Conservation (phyloP, 352 stramenopile species). For the Sclerospora graminicola region DNA sequence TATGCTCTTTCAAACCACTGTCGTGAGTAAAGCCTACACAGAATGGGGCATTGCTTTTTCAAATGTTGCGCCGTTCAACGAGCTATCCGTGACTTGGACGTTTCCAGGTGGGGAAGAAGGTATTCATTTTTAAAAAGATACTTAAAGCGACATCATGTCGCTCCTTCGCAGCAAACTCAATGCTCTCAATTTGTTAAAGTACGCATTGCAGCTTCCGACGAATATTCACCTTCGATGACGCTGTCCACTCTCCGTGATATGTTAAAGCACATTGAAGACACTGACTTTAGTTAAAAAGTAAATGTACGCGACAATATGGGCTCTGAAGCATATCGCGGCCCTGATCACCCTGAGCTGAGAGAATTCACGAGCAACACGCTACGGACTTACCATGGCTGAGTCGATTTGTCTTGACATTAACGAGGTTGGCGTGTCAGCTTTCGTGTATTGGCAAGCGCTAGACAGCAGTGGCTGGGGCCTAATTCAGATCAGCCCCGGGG, state of each 20-base stretch:
- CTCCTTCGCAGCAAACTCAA: slow-evolving; percentile 30
- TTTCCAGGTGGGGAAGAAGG: slow-evolving; percentile 25
- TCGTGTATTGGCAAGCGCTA: slow-evolving; percentile 59
- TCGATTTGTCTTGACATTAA: slow-evolving; percentile 46
- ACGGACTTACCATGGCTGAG: slow-evolving; percentile 38
- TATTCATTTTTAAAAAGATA: slow-evolving; percentile 34
- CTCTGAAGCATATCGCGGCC: slow-evolving; percentile 28
- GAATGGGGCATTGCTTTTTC: slow-evolving; percentile 38
- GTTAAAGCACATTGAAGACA: slow-evolving; percentile 10
- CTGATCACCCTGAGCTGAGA: slow-evolving; percentile 24
- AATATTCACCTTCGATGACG: slow-evolving; percentile 34
- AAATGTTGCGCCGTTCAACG: slow-evolving; percentile 52
- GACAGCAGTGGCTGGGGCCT: slow-evolving; percentile 42
- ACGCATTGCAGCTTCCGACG: slow-evolving; percentile 32
- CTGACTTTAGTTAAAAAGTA: slow-evolving; percentile 30
- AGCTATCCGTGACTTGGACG: slow-evolving; percentile 23
- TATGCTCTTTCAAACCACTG: slow-evolving; percentile 30
- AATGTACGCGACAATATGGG: slow-evolving; percentile 50
- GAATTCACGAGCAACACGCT: slow-evolving; percentile 19
- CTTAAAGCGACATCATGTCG: slow-evolving; percentile 29
- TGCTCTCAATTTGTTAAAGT: slow-evolving; percentile 17
- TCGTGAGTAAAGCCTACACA: slow-evolving; percentile 30
- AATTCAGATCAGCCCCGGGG: slow-evolving; percentile 29
- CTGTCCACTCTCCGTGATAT: slow-evolving; percentile 25
- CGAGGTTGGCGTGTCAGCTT: slow-evolving; percentile 40